Conservation (phyloP, 176 grass and related monocot genomes). For the Carex scoparia region DNA sequence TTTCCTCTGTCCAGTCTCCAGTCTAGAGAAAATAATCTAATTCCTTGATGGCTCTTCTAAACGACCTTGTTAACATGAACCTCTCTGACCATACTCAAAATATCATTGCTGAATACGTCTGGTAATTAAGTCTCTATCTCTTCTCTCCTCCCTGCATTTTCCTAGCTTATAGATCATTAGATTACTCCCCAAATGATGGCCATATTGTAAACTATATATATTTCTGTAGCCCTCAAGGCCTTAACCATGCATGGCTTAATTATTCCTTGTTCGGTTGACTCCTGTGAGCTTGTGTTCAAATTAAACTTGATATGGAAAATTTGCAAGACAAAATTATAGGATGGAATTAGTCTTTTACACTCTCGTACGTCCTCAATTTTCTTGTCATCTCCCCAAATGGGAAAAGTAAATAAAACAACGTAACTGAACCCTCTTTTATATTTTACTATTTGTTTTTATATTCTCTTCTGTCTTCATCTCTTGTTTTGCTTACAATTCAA, state of each 20-base stretch:
- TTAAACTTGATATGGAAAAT: background rate
- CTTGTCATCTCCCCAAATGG: background rate
- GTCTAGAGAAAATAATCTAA: background rate
- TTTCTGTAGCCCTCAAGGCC: too few relatives aligned
- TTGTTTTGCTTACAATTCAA: background rate
- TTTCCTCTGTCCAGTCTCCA: background rate
- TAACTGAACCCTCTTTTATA: background rate
- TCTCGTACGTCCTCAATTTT: background rate
- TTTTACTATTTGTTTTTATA: background rate
- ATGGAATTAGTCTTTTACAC: background rate
- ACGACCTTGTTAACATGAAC: constrained; percentile 47
- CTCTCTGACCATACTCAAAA: constrained; percentile 48
- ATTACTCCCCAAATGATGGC: background rate
- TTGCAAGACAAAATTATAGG: background rate
- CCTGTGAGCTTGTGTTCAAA: background rate
- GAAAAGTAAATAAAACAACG: background rate
- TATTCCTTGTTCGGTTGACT: background rate
- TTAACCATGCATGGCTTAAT: too few relatives aligned
- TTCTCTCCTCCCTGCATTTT: background rate
- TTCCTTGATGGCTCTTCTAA: constrained; percentile 37
- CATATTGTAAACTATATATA: too few relatives aligned
- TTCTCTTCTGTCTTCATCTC: background rate
- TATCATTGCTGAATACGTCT: constrained; percentile 82
- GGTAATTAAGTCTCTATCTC: constrained; percentile 18
- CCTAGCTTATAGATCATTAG: background rate